Evolutionary conservation across 495 filamentous ascomycete genomes (phyloP).

Genomic region (Hypomontagnella monticulosa): DNA sequence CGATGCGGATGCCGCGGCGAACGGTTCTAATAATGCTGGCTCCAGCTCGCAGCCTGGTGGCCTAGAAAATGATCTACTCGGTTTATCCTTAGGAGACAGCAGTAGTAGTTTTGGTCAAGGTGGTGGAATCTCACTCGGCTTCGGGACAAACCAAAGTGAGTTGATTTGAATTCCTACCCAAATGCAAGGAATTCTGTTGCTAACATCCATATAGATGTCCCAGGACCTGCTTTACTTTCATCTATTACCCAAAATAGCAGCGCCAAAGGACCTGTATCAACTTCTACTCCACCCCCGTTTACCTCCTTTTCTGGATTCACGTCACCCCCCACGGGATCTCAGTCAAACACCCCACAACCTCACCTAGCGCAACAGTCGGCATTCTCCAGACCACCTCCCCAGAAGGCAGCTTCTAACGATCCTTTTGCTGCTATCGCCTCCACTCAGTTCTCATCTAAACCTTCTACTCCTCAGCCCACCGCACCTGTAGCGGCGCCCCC

Average conservation of each 20-base stretch:
- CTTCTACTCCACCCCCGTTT: constrained; percentile 58
- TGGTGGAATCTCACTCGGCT: constrained; percentile 88
- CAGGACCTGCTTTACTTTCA: constrained; percentile 71
- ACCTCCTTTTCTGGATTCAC: constrained; percentile 69
- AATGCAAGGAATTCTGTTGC: neutral
- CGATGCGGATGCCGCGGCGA: constrained; percentile 72
- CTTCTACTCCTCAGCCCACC: constrained; percentile 51
- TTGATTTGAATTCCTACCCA: neutral
- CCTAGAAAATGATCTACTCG: constrained; percentile 64
- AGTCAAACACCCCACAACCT: constrained; percentile 61
- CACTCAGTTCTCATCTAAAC: constrained; percentile 59
- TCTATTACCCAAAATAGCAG: constrained; percentile 68
- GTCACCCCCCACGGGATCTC: constrained; percentile 51
- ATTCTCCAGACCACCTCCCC: constrained; percentile 53
- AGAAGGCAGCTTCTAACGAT: constrained; percentile 55
- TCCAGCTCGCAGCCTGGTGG: constrained; percentile 49
- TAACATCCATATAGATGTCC: constrained; percentile 59
- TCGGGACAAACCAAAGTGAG: constrained; percentile 73
- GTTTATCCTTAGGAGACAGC: constrained; percentile 60
- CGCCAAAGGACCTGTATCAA: constrained; percentile 55
- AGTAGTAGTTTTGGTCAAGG: constrained; percentile 67
- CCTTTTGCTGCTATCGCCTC: constrained; percentile 78
- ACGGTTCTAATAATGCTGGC: constrained; percentile 53
- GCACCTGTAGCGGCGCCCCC: constrained; percentile 54
- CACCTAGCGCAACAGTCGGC: constrained; percentile 52